Evolutionary conservation across 768 basidiomycete species (phyloP), one percentile per base, ranked within the genome.

Genomic region (Podaxis carcinomalis): DNA sequence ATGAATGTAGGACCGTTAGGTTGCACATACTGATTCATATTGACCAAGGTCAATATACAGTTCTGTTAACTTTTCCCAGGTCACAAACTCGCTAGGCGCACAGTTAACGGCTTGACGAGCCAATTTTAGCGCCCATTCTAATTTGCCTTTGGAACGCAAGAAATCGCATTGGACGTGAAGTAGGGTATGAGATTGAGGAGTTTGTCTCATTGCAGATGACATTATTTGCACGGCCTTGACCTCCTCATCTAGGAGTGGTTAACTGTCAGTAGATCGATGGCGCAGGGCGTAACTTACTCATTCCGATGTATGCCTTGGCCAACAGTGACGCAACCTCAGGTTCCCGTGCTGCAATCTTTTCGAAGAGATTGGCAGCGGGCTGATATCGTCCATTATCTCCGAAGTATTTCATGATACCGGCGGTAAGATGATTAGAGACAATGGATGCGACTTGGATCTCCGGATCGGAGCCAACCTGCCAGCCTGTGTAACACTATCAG

Each of bases 401-500:
- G 67, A 99, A 98, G 73, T 98, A 98, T 70, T 98, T 98, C 80
- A 98, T 84, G 66, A 98, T 83, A 0, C 92, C 96, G 10, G 94
- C 89, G 0, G 94, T 95, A 23, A 99, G 82, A 71, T 98, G 97
- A 71, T 99, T 99, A 23, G 95, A 95, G 4, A 97, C 93, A 28
- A 94, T 81, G 2, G 95, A 96, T 1, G 97, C 97, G 13, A 99
- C 96, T 70, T 99, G 97, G 23, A 98, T 96, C 74, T 99, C 97
- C 0, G 97, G 97, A 65, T 98, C 97, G 0, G 95, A 97, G 2
- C 96, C 97, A 6, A 98, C 91, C 70, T 97, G 95, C 97, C 97
- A 98, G 36, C 96, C 95, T 95, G 46, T 2, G 25, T 65, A 6
- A 42, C 25, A 51, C 5, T 4, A 53, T 57, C 10, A 61, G 39